phyloP scores from a whole-genome alignment of 768 basidiomycete species.

The Lactarius akahatsu region DNA sequence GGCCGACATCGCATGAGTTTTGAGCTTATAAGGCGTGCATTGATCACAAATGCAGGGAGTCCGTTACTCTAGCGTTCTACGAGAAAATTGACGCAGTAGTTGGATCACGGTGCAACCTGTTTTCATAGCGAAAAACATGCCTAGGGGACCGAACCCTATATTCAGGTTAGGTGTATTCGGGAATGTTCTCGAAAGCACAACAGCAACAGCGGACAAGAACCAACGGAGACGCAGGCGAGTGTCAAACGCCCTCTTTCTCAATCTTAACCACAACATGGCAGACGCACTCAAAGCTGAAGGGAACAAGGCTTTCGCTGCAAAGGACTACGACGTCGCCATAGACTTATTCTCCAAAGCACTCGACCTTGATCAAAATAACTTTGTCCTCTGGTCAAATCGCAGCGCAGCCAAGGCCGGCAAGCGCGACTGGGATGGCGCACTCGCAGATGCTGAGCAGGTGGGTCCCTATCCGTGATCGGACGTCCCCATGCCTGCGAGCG shows the following conservation, averaged over 20 bases:
- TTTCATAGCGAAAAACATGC: too few relatives aligned
- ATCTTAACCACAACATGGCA: constrained; percentile 18
- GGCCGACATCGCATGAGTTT: too few relatives aligned
- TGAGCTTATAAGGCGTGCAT: too few relatives aligned
- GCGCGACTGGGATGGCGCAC: constrained; percentile 70
- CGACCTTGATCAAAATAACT: constrained; percentile 75
- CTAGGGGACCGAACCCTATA: background rate
- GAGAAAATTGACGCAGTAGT: too few relatives aligned
- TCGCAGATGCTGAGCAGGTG: constrained; percentile 90
- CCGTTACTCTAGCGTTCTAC: too few relatives aligned
- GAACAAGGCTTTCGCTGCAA: constrained; percentile 94
- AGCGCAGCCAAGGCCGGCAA: constrained; percentile 90
- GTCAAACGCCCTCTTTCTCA: background rate
- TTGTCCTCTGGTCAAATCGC: constrained; percentile 90
- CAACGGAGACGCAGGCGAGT: background rate
- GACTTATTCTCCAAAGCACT: constrained; percentile 81
- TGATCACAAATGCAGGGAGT: too few relatives aligned
- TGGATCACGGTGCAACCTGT: too few relatives aligned
- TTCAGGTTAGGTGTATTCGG: constrained; percentile 21
- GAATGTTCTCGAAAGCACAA: constrained; percentile 24
- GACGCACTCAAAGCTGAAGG: constrained; percentile 82
- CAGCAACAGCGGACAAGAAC: background rate
- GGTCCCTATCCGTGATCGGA: constrained; percentile 28
- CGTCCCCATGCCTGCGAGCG: background rate
- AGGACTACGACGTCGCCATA: constrained; percentile 88